Evolutionary conservation across 2,329 filamentous ascomycete genomes (phyloP), one percentile per base, ranked within the genome.

Genomic region (Phialemoniopsis sp.): DNA sequence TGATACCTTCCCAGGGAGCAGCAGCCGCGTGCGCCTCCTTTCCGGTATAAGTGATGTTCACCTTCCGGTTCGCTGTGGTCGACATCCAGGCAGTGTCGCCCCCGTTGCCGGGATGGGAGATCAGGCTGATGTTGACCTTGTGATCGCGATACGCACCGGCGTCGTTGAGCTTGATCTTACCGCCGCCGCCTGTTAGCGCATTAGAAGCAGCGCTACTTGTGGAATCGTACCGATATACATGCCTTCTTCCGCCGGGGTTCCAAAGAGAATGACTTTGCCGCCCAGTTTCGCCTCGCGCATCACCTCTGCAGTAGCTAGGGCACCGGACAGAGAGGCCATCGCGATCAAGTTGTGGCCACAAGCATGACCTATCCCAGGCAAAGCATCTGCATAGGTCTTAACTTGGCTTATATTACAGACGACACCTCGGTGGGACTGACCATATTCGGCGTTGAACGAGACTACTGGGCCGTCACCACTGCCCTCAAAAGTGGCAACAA

Each of bases 281-380:
- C 63, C 49, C 3, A 78, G 55, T 2, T 53, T 46, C 30, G 65
- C 57, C 12, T 58, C 49, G 15, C 57, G 62, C 46, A 77, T 58
- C 3, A 68, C 51, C 18, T 66, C 55, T 1, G 68, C 70, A 1
- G 72, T 60, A 4, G 69, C 72, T 3, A 79, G 49, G 17, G 63
- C 68, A 4, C 57, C 70, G 2, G 68, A 63, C 9, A 75, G 53
- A 0, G 70, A 72, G 3, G 68, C 63, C 0, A 61, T 68, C 5
- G 71, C 70, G 39, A 76, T 76, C 29, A 75, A 60, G 44, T 77
- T 77, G 54, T 77, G 73, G 4, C 74, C 73, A 39, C 73, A 78
- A 8, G 71, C 70, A 46, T 76, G 72, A 29, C 72, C 72, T 8
- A 76, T 62, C 2, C 61, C 65, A 2, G 71, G 67, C 4, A 76